phyloP scores from a whole-genome alignment of 2,329 filamentous ascomycete genomes.

The Penicillium sp. region DNA sequence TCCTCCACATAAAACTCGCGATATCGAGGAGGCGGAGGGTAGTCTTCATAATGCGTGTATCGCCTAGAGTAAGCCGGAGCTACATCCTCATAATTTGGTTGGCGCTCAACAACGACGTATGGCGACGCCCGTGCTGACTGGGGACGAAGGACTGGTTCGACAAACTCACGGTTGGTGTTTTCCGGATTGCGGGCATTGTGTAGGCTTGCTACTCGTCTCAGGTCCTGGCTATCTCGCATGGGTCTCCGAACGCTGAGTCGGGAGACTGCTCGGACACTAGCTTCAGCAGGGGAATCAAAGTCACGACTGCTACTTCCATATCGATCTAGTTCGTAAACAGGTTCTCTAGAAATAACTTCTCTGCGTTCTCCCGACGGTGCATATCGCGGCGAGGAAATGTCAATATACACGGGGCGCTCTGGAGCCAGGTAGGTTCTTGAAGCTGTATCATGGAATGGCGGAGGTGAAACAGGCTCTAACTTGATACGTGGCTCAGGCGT shows the following conservation, averaged over 20 bases:
- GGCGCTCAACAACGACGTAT: constrained; percentile 38
- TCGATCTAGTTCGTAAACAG: constrained; percentile 33
- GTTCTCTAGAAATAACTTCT: constrained; percentile 26
- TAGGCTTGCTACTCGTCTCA: constrained; percentile 46
- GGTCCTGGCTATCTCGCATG: constrained; percentile 40
- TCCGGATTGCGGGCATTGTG: constrained; percentile 43
- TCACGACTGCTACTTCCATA: constrained; percentile 23
- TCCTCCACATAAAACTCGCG: constrained; percentile 41
- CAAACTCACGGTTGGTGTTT: constrained; percentile 39
- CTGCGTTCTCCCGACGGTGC: constrained; percentile 32
- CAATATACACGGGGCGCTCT: constrained; percentile 47
- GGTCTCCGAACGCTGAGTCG: constrained; percentile 35
- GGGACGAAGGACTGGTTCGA: constrained; percentile 41
- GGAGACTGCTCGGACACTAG: constrained; percentile 35
- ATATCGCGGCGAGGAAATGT: constrained; percentile 40
- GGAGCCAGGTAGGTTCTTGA: constrained; percentile 32
- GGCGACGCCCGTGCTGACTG: constrained; percentile 34
- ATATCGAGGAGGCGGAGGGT: constrained; percentile 31
- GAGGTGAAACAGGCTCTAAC: constrained; percentile 60
- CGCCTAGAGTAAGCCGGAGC: constrained; percentile 29
- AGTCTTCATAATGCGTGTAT: constrained; percentile 36
- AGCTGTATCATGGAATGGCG: constrained; percentile 48
- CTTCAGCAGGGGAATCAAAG: constrained; percentile 27
- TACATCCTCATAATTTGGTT: constrained; percentile 36
- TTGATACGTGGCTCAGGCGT: constrained; percentile 55